phyloP scores from a whole-genome alignment of 2,329 filamentous ascomycete species.

The Epichloe elymi region DNA sequence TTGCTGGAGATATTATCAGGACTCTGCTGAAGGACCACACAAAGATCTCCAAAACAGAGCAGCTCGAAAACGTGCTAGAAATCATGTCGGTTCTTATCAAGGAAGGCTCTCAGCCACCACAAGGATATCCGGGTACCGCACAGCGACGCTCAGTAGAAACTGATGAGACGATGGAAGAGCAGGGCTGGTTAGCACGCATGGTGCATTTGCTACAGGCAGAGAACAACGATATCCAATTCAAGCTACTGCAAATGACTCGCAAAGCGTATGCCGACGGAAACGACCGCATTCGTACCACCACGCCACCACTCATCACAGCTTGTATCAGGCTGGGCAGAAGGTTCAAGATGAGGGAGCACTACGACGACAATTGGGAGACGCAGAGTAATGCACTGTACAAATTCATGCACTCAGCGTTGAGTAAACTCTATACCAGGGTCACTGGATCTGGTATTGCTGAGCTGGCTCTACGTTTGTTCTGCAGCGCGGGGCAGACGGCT shows the following conservation, averaged over 20 bases:
- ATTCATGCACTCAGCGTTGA: slow-evolving; percentile 83
- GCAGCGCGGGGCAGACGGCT: slow-evolving; percentile 82
- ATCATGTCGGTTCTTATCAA: slow-evolving; percentile 85
- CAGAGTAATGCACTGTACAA: slow-evolving; percentile 74
- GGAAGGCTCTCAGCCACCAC: slow-evolving; percentile 74
- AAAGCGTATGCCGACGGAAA: slow-evolving; percentile 86
- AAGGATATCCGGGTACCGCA: slow-evolving; percentile 69
- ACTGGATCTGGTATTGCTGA: slow-evolving; percentile 68
- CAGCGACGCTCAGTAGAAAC: slow-evolving; percentile 71
- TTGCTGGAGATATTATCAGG: slow-evolving; percentile 77
- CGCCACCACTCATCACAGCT: slow-evolving; percentile 78
- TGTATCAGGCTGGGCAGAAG: slow-evolving; percentile 79
- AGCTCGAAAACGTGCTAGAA: slow-evolving; percentile 80
- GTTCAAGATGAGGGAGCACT: slow-evolving; percentile 85
- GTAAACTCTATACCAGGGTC: slow-evolving; percentile 76
- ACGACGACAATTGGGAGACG: slow-evolving; percentile 49
- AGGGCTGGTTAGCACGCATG: slow-evolving; percentile 89
- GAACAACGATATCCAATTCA: slow-evolving; percentile 89
- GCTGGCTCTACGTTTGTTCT: slow-evolving; percentile 77
- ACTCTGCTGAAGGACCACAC: slow-evolving; percentile 75
- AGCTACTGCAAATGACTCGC: slow-evolving; percentile 74
- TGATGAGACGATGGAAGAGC: slow-evolving; percentile 94
- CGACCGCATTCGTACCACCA: slow-evolving; percentile 91
- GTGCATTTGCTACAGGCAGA: slow-evolving; percentile 74
- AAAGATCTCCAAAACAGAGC: slow-evolving; percentile 59